These are phyloP conservation scores for Ophiostoma ips DNA, from an alignment of 2,329 filamentous ascomycete species.

Conservation along the genomic window DNA sequence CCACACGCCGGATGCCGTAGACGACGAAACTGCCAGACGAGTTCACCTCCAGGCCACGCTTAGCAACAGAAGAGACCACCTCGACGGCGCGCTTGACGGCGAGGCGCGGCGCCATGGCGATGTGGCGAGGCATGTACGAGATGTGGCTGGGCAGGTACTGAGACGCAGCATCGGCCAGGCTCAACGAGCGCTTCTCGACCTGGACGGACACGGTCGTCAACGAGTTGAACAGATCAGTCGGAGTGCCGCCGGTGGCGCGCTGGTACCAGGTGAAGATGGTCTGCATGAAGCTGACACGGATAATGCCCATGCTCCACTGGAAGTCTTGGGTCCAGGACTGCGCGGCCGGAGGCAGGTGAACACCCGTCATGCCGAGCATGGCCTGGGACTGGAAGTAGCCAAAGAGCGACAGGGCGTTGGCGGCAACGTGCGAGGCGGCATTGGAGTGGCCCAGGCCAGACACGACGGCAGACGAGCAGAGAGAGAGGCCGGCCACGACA, in stretches of 20 bases:
- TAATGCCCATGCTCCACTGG: slow-evolving; percentile 85
- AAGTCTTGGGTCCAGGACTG: slow-evolving; percentile 83
- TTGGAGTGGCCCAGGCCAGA: slow-evolving; percentile 76
- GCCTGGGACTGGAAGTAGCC: slow-evolving; percentile 80
- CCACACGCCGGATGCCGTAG: slow-evolving; percentile 65
- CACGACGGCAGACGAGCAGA: slow-evolving; percentile 66
- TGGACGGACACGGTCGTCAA: slow-evolving; percentile 58
- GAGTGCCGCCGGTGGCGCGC: slow-evolving; percentile 66
- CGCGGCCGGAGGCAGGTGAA: slow-evolving; percentile 65
- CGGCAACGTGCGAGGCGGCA: slow-evolving; percentile 73
- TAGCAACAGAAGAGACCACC: slow-evolving; percentile 23
- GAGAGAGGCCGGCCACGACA: slow-evolving; percentile 56
- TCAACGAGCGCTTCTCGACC: slow-evolving; percentile 43
- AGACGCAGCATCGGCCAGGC: slow-evolving; percentile 18
- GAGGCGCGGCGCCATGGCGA: slow-evolving; percentile 22
- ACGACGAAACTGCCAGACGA: slow-evolving; percentile 38
- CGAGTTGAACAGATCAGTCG: slow-evolving; percentile 57
- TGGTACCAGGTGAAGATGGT: slow-evolving; percentile 78
- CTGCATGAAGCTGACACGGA: slow-evolving; percentile 65
- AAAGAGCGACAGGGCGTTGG: slow-evolving; percentile 72
- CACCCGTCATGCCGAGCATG: slow-evolving; percentile 63
- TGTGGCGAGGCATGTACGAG: slow-evolving; percentile 26
- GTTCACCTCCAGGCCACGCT: slow-evolving; percentile 32
- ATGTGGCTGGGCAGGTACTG: slow-evolving; percentile 26
- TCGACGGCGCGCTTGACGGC: slow-evolving; percentile 16